Evolutionary conservation across 129 eudicot genomes (phyloP), one percentile per base, ranked within the genome.

Genomic region (Arctium lappa): DNA sequence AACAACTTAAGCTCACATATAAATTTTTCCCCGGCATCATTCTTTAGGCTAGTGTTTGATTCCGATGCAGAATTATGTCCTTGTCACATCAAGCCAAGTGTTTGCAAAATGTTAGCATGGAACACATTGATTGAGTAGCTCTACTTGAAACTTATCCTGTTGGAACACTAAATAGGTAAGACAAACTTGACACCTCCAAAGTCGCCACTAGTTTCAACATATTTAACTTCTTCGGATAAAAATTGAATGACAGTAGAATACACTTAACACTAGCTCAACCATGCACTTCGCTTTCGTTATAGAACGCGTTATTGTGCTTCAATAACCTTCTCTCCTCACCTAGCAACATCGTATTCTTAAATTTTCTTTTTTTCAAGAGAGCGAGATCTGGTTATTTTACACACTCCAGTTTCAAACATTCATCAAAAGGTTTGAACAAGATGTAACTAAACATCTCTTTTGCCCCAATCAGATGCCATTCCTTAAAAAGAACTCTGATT

Each of bases 251-350:
- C 18, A 11, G 53, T 36, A 72, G 76, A 11, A 42, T 72, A 39
- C 33, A 73, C 22, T 73, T 39, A 22, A 12, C 77, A 44, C 27
- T 40, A 40, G 18, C 62, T 40, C 77, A 73, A 42, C 56, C 77
- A 73, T 73, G 77, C 50, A 5, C 77, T 73, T 73, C 33, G 2
- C 63, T 44, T 74, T 39, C 29, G 16, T 73, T 40, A 46, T 75
- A 34, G 40, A 29, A 75, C 29, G 27, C 12, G 33, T 48, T 46
- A 38, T 75, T 75, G 69, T 15, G 13, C 79, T 46, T 29, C 22
- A 44, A 44, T 74, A 60, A 75, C 79, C 56, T 48, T 75, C 80
- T 66, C 34, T 76, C 68, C 8, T 76, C 80, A 50, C 42, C 37
- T 53, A 50, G 80, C 69, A 32, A 50, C 69, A 76, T 50, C 69